Conservation (phyloP, 1,284 basidiomycete genomes). For the Ustilago tritici region DNA sequence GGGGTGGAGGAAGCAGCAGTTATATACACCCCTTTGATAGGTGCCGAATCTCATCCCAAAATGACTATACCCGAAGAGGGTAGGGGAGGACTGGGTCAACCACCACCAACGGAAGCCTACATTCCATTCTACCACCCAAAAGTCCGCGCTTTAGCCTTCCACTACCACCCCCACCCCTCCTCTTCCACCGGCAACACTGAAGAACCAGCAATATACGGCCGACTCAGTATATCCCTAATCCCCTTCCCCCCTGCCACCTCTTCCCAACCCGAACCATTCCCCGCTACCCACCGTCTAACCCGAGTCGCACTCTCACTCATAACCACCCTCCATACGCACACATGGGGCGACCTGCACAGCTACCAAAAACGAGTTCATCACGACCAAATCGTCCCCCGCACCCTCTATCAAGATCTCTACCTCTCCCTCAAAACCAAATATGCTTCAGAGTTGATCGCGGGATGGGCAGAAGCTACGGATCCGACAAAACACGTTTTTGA, state of each 20-base stretch:
- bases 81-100: background rate
- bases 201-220: slow-evolving; percentile 15
- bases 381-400: slow-evolving; percentile 81
- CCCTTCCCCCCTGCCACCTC: slow-evolving; percentile 34
- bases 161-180: slow-evolving; percentile 21
- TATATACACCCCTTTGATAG: slow-evolving; percentile 44
- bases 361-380: slow-evolving; percentile 89
- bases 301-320: slow-evolving; percentile 84
- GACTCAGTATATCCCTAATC: slow-evolving; percentile 74
- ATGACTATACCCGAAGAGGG: slow-evolving; percentile 10
- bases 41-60: slow-evolving; percentile 19
- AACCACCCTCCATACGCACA: slow-evolving; percentile 84
- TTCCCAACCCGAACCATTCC: slow-evolving; percentile 6
- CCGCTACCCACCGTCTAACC: slow-evolving; percentile 75
- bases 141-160: slow-evolving; percentile 62
- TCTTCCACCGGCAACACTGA: background rate
- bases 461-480: slow-evolving; percentile 84
- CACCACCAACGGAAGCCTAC: slow-evolving; percentile 21
- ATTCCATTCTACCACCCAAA: slow-evolving; percentile 68
- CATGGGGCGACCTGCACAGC: slow-evolving; percentile 81
- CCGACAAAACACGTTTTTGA: slow-evolving; percentile 85
- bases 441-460: slow-evolving; percentile 67
- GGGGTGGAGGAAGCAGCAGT: slow-evolving; percentile 39
- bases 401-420: slow-evolving; percentile 89
- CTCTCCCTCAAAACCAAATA: slow-evolving; percentile 84